Base-by-base conservation (phyloP, 2,329 filamentous ascomycete genomes). In the Fusarium tricinctum region DNA sequence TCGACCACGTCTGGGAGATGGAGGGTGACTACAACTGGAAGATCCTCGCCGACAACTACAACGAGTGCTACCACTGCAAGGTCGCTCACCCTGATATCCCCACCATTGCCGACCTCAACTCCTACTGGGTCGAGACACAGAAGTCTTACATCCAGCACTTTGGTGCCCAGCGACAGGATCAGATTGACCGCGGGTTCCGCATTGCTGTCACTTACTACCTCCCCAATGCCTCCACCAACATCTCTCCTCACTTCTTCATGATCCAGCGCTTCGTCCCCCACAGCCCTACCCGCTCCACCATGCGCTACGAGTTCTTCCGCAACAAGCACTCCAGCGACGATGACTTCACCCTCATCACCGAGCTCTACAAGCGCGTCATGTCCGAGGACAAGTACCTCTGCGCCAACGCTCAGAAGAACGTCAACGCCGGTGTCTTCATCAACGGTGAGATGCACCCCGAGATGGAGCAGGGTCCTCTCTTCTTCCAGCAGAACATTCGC, bases 61-160 rank as follows among this genome's bases (percentile, higher is more conserved):
- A 90, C 74, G 87, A 88, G 73, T 90, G 87, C 73, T 90, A 90
- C 70, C 87, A 89, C 78, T 89, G 86, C 79, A 83, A 84, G 50
- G 85, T 84, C 1, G 84, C 86, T 3, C 87, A 89, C 68, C 86
- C 88, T 4, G 85, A 87, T 58, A 84, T 89, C 32, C 81, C 85
- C 6, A 79, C 81, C 42, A 80, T 89, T n/a, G 82, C 86, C 44
- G 85, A 89, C 61, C 81, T 89, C 39, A 81, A 83, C 59, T 83
- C 83, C 5, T 89, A 89, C 76, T 77, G 79, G 40, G 84, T 86
- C 49, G 79, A 85, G 64, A 82, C 82, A 39, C 81, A 82, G 64
- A 80, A 78, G 19, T 80, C 78, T 2, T 80, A 84, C 66, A 85
- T 88, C 55, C 79, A 84, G 57, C 86, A 88, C 68, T 82, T 80